Base-by-base conservation (phyloP, 2,329 filamentous ascomycete species). In the Pseudonectria foliicola region DNA sequence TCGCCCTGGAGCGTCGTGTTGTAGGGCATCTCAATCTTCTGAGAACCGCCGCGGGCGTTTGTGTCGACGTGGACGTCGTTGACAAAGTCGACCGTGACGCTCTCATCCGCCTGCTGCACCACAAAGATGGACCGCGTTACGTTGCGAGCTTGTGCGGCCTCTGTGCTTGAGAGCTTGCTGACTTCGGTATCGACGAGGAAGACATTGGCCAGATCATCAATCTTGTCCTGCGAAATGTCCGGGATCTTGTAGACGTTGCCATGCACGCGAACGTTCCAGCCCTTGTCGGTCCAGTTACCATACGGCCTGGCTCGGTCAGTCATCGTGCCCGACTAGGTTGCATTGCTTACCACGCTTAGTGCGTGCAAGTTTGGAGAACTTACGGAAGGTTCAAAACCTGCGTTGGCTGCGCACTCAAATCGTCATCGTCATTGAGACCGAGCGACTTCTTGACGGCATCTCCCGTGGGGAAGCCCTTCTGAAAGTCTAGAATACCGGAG, bases 211-310 rank as follows among this genome's bases (percentile, higher is more conserved):
- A 88, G 66, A 25, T 79, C 67, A 46, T 89, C 72, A 29, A 89
- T 63, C 46, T 76, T 83, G 24, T 66, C 63, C 46, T 76, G 66
- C 2, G 71, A 73, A 24, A 83, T 79, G 39, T 84, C 74, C 2
- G 84, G 84, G 42, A 82, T 73, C 57, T 87, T 88, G 68, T 80
- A 89, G n/a, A 88, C 79, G 50, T 87, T 87, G 46, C 84, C 85
- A 45, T 83, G 84, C 43, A 88, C 75, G 18, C 82, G 72, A 4
- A 88, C 70, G 43, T 80, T 85, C 85, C 85, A 89, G 24, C 81
- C 81, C 38, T 77, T 60, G n/a, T 79, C 67, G 2, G 84, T 88
- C 77, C 81, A 89, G 44, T 89, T 89, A n/a, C 70, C 84, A 45
- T 82, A 82, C 10, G 67, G 66, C n/a, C 66, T 71, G 33, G 5